These are phyloP conservation scores for Davidsoniella australis DNA, from an alignment of 2,329 filamentous ascomycete genomes.

Conservation along the genomic window DNA sequence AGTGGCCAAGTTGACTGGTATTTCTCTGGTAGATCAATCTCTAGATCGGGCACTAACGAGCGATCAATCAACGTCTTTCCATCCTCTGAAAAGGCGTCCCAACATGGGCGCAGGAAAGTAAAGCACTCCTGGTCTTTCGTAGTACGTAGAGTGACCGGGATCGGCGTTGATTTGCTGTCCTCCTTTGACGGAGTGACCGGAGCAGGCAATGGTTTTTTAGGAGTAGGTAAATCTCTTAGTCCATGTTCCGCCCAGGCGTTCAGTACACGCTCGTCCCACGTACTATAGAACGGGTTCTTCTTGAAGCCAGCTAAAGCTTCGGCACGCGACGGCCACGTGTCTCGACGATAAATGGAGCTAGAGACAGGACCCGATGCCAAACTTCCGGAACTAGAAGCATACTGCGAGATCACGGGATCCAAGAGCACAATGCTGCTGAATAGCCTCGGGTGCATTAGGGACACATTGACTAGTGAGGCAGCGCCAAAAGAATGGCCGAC, in stretches of 20 bases:
- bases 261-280: conserved; percentile 65
- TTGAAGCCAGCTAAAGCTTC: conserved; percentile 51
- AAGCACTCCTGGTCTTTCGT: conserved; percentile 75
- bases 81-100: conserved; percentile 24
- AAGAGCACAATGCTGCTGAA: conserved; percentile 59
- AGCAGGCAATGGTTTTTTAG: conserved; percentile 13
- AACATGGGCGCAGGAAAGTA: conserved; percentile 52
- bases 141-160: conserved; percentile 55
- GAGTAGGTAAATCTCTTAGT: conserved; percentile 41
- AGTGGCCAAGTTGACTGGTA: conserved; percentile 31
- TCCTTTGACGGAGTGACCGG: neutral
- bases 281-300: conserved; percentile 51
- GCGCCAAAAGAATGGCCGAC: conserved; percentile 84
- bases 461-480: conserved; percentile 51
- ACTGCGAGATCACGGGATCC: conserved; percentile 60
- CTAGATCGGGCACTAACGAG: conserved; percentile 28
- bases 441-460: conserved; percentile 65
- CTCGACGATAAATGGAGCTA: conserved; percentile 55
- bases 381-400: conserved; percentile 16
- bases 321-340: conserved; percentile 62
- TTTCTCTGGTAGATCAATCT: conserved; percentile 20
- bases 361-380: conserved; percentile 25
- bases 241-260: conserved; percentile 57
- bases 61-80: conserved; percentile 25
- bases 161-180: conserved; percentile 11